Conservation (phyloP, 768 basidiomycete species). For the Psilocybe subaeruginosa region DNA sequence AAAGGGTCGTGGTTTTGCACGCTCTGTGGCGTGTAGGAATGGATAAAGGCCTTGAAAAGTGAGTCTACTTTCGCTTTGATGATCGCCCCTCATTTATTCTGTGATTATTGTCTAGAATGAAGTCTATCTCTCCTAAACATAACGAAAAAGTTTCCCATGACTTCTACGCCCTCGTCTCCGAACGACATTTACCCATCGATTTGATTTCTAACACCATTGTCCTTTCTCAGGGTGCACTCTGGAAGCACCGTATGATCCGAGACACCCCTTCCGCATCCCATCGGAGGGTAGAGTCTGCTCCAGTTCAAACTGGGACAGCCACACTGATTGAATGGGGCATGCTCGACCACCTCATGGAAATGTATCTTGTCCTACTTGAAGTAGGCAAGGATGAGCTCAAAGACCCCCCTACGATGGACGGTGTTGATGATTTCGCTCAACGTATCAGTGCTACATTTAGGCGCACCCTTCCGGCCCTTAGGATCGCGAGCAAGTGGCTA, state of each 20-base stretch:
- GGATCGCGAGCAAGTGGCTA: constrained; percentile 91
- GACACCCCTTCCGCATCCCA: constrained; percentile 34
- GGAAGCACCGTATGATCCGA: constrained; percentile 81
- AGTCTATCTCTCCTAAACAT: constrained; percentile 48
- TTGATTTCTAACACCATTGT: constrained; percentile 75
- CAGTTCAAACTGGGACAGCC: constrained; percentile 33
- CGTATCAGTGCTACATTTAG: constrained; percentile 86
- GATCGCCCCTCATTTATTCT: constrained; percentile 12
- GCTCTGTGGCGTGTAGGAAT: constrained; percentile 66
- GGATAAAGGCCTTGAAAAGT: constrained; percentile 65
- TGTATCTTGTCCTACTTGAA: constrained; percentile 66
- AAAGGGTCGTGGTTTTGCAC: constrained; percentile 75
- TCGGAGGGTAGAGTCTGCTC: constrained; percentile 27
- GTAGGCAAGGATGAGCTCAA: constrained; percentile 66
- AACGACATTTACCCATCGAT: constrained; percentile 75
- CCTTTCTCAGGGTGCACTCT: constrained; percentile 79
- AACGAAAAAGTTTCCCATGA: constrained; percentile 52
- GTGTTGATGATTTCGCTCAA: constrained; percentile 68
- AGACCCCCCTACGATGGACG: constrained; percentile 57
- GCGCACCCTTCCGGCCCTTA: constrained; percentile 82
- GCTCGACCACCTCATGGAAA: constrained; percentile 65
- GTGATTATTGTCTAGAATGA: constrained; percentile 41
- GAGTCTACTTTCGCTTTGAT: constrained; percentile 24
- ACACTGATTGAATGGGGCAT: constrained; percentile 64
- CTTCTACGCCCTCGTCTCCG: constrained; percentile 63